Evolutionary conservation across 2,329 filamentous ascomycete genomes (phyloP), one percentile per base, ranked within the genome.

Genomic region (Fusarium brachygibbosum): DNA sequence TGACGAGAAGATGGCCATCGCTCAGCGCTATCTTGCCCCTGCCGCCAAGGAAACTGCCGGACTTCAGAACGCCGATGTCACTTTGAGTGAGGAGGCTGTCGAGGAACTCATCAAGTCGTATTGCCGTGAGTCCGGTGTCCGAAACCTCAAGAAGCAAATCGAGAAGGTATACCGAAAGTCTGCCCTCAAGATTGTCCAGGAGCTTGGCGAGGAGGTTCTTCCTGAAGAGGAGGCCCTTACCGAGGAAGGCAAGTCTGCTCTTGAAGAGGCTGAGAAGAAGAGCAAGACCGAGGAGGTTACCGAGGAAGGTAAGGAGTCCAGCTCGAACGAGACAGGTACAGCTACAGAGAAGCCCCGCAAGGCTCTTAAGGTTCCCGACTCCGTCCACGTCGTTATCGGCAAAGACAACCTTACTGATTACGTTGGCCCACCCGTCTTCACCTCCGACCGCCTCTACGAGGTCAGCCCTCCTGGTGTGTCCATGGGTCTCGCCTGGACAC

Each of bases 111-210:
- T 99, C 84, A 98, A 98, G 82, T 97, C 93, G 25, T 99, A 99
- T 83, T 98, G 94, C 82, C 92, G 96, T 42, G 96, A 99, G 81
- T 97, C 94, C 42, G 96, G 96, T 74, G 97, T 99, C 11, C 91
- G 96, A 71, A 99, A 99, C 77, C 83, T 99, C 65, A 99, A 99
- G 87, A 98, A 99, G 84, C 95, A 98, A 79, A 99, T 99, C 66
- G 96, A 99, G 80, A 99, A 99, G 84, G 93, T 99, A 5, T 99
- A 98, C 82, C 90, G 96, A 61, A 99, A 99, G 81, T 94, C 95
- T 16, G 97, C 96, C 0, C 85, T 99, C 66, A 98, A 98, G 82
- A 99, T 99, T 71, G 95, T 99, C 14, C 92, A 95, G 78, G 94
- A 98, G 68, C 86, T 98, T 16, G 95, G 95, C 50, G 94, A 98